Evolutionary conservation across 148 eudicot genomes (phyloP), one percentile per base, ranked within the genome.

Genomic region (Cornus kousa): DNA sequence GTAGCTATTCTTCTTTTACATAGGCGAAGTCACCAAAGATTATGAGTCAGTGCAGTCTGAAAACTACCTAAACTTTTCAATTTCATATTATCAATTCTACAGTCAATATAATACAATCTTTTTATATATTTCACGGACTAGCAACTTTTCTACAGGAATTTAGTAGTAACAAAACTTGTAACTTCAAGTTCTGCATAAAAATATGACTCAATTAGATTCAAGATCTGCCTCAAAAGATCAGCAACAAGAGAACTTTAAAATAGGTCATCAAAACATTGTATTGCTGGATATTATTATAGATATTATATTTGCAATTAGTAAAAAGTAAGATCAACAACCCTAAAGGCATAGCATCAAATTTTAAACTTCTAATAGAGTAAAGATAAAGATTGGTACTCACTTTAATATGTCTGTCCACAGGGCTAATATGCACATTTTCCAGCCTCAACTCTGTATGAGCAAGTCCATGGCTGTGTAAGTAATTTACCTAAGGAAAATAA

Each of bases 371-470:
- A 37, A 74, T 2, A 10, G 9, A 70, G 40, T 40, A 5, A 65
- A 24, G 57, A 71, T 20, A 24, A 60, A 40, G 22, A 46, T n/a
- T 31, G 57, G 60, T 70, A 81, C 98, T 81, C 84, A 97, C 98
- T 89, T 97, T 97, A 75, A 97, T 91, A 87, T 94, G 99, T 78
- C 93, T 86, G 83, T 97, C 99, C 79, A 97, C 87, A 28, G 97
- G 98, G 87, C 99, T 88, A 79, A 97, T 83, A 72, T 97, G 99
- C 80, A 97, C 87, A 83, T 94, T 97, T 74, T 97, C 99, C 73
- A 97, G 86, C 85, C 91, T 94, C 91, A 97, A 81, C 85, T 97
- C 98, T 55, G 99, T 97, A 81, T 97, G 99, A 69, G 99, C 99
- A 40, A 97, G 96, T 83, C 99, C 99, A 83, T 97, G 97, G 86